Evolutionary conservation across 768 basidiomycete genomes (phyloP).

Genomic region (Clathrus columnatus): DNA sequence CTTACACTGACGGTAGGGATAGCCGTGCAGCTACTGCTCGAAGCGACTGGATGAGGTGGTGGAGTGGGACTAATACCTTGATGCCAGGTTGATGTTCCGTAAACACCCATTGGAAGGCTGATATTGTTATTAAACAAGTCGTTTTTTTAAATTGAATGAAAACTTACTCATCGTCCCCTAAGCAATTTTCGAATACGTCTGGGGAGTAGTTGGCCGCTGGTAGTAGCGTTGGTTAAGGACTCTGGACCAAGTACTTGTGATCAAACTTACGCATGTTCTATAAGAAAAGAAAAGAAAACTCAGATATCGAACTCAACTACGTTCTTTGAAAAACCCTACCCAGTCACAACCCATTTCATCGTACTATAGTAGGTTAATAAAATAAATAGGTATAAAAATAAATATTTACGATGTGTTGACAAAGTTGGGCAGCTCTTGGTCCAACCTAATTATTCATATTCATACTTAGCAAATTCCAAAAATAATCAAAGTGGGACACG

Average conservation of each 20-base stretch:
- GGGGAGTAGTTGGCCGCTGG: slow-evolving; percentile 29
- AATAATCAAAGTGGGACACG: neutral
- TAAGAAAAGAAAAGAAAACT: neutral
- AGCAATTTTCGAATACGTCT: slow-evolving; percentile 33
- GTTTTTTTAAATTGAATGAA: neutral
- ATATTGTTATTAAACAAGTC: neutral
- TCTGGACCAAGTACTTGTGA: slow-evolving; percentile 8
- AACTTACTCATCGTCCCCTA: slow-evolving; percentile 27
- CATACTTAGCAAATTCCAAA: neutral
- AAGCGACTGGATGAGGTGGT: slow-evolving; percentile 29
- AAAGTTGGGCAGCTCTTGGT: slow-evolving; percentile 26
- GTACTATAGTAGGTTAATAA: too few species aligned
- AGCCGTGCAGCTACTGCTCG: slow-evolving; percentile 29
- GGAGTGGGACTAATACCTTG: slow-evolving; percentile 33
- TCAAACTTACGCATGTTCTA: slow-evolving; percentile 25
- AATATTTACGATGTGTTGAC: slow-evolving; percentile 26
- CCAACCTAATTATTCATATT: slow-evolving; percentile 13
- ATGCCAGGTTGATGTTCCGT: slow-evolving; percentile 29
- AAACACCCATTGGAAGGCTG: slow-evolving; percentile 29
- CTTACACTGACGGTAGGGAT: slow-evolving; percentile 25
- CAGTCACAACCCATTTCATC: slow-evolving; percentile 27
- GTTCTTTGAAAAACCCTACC: slow-evolving; percentile 3
- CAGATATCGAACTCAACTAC: slow-evolving; percentile 18
- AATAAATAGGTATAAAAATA: too few species aligned
- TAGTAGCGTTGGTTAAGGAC: slow-evolving; percentile 30